phyloP scores from a whole-genome alignment of 208 protist genomes.

The Naegleria lovaniensis region DNA sequence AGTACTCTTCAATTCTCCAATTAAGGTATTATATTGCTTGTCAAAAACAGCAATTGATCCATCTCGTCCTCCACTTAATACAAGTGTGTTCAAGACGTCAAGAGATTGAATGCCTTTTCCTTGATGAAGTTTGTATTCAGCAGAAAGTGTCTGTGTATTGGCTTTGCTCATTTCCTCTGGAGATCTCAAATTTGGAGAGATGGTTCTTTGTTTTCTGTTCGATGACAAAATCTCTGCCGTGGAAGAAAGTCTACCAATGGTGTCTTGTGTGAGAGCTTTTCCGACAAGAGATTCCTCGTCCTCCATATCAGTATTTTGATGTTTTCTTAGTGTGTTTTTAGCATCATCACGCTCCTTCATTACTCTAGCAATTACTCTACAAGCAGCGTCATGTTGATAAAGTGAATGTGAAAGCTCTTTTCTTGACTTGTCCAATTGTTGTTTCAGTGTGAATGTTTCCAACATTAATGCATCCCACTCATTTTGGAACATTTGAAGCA shows the following conservation, averaged over 20 bases:
- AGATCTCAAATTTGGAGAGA: conserved; percentile 38
- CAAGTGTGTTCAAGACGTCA: conserved; percentile 22
- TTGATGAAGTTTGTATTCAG: conserved; percentile 25
- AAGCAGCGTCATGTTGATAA: conserved; percentile 97
- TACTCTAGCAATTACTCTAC: conserved; percentile 92
- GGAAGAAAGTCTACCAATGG: not conserved
- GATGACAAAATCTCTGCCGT: conserved; percentile 40
- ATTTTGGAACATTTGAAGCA: conserved; percentile 87
- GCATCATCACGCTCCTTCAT: conserved; percentile 58
- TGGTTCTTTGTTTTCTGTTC: conserved; percentile 49
- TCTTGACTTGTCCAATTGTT: conserved; percentile 68
- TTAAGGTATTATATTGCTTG: not conserved
- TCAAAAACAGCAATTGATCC: conserved; percentile 51
- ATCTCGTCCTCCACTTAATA: conserved; percentile 54
- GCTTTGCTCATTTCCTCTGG: conserved; percentile 38
- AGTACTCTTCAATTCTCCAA: conserved; percentile 37
- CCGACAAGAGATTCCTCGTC: conserved; percentile 29
- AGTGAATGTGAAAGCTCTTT: conserved; percentile 92
- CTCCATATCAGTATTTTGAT: conserved; percentile 8
- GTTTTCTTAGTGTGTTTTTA: conserved; percentile 25
- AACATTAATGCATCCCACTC: conserved; percentile 98
- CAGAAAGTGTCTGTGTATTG: not conserved
- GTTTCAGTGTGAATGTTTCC: conserved; percentile 89
- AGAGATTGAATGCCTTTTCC: conserved; percentile 42
- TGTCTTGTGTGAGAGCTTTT: not conserved